Evolutionary conservation across 352 stramenopile species (phyloP), one percentile per base, ranked within the genome.

Genomic region (Pythium apleroticum): DNA sequence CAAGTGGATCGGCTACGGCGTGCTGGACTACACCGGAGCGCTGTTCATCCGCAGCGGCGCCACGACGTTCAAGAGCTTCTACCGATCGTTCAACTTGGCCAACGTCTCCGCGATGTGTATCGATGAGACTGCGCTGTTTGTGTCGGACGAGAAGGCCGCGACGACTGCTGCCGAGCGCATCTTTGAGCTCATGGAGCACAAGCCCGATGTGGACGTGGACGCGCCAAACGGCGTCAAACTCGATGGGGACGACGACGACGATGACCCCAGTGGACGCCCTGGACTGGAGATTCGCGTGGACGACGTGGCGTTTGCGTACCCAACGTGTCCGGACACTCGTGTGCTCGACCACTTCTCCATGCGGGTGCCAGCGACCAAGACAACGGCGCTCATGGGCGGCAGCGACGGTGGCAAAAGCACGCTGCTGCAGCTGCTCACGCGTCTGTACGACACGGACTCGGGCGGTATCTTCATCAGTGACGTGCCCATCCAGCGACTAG

Each of bases 331-430:
- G 2, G 61, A 84, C 0, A 68, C 76, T 9, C 61, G 61, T 4
- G 80, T 97, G 35, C 83, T 98, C 43, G 72, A 81, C 15, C 64
- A 73, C 52, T 78, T 97, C 50, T 81, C 74, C 46, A 63, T 98
- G 0, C 62, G 67, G 8, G 79, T 81, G 54, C 45, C 63, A 11
- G 75, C 78, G 20, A 84, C 89, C n/a, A 24, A 71, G n/a, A 89
- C 84, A 2, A 75, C 96, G 27, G 93, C 90, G 10, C 67, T 98
- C 5, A 84, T 97, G 37, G 93, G 93, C 10, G 66, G 74, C 25
- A 86, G 64, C 62, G 89, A 88, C 31, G 89, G 76, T 56, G 90
- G 90, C 52, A 97, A 97, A 69, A 83, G 60, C 52, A 96, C 83
- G 37, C 81, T 82, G 33, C 76, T 90, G 24, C 68, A 72, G 24